Evolutionary conservation across 805 yeast genomes (phyloP), one percentile per base, ranked within the genome.

Genomic region (Pichia kluyveri): DNA sequence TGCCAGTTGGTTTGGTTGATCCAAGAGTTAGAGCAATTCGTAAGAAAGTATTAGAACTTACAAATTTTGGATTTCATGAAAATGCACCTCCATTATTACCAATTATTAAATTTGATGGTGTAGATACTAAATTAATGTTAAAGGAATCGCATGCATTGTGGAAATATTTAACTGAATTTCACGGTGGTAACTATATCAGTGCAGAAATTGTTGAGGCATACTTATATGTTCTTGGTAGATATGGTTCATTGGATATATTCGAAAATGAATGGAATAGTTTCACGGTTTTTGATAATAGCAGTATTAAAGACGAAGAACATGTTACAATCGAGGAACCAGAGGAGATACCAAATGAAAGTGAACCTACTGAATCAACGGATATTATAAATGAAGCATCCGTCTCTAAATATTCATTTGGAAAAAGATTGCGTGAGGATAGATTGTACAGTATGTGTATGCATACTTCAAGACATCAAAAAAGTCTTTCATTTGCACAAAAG

Each of bases 71-170:
- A 15, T 65, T 65, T 52, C 53, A 60, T 42, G 38, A n/a, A 3
- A 57, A 68, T 14, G 77, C 88, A 3, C 97, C 97, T 3, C 77
- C 91, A 49, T 66, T 91, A 40, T 90, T 96, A 1, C 59, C 78
- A 1, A 55, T 69, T 0, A 59, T 85, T 9, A 55, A 56, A 1
- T 52, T 67, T 4, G 51, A 60, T 14, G 50, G 44, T 28, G 14
- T 42, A 1, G 55, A 54, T 19, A 59, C 69, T 5, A 51, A 55
- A 23, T 73, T 79, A 51, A 65, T 86, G 1, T 47, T 84, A 40
- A 80, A 83, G 0, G 98, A 91, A 63, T 79, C 91, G 0, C 73
- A 79, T 50, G 97, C 97, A 0, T 49, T 91, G 7, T 78, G 95
- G 81, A 73, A 75, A 2, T 80, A 72, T 56, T 50, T 78, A 0